phyloP scores from a whole-genome alignment of 2,329 filamentous ascomycete species.

The Aureobasidium sp. region DNA sequence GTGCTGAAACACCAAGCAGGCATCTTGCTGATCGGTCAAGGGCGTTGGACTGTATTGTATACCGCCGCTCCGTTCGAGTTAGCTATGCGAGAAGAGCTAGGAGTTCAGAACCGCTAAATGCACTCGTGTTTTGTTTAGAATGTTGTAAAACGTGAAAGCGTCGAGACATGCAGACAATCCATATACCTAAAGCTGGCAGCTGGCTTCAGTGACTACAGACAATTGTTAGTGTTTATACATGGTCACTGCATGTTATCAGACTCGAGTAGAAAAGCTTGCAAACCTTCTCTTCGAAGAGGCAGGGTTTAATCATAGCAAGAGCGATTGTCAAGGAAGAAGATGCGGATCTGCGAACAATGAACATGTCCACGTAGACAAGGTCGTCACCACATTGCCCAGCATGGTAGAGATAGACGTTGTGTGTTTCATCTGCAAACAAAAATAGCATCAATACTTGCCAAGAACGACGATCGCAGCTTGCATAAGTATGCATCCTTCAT shows the following conservation, averaged over 20 bases:
- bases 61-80: not conserved
- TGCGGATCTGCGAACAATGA: not conserved
- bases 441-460: not conserved
- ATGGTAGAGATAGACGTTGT: not conserved
- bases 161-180: not conserved
- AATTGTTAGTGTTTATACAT: not conserved
- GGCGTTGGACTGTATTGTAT: not conserved
- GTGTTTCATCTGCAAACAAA: constrained; percentile 3
- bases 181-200: not conserved
- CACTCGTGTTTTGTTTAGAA: not conserved
- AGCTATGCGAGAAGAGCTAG: not conserved
- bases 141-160: not conserved
- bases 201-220: not conserved
- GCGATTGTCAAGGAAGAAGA: not conserved
- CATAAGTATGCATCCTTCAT: not conserved
- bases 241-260: not conserved
- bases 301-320: not conserved
- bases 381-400: not conserved
- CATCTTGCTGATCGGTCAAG: not conserved
- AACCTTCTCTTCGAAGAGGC: not conserved
- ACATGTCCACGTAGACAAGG: not conserved
- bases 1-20: not conserved
- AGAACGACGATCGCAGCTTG: not conserved
- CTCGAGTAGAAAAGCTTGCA: not conserved
- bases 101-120: not conserved